A percentile compares a stretch with the other conserved stretches of the same genome.
Conservation (phyloP, 2,329 filamentous ascomycete genomes). For the Aspergillus spinulosporus region DNA sequence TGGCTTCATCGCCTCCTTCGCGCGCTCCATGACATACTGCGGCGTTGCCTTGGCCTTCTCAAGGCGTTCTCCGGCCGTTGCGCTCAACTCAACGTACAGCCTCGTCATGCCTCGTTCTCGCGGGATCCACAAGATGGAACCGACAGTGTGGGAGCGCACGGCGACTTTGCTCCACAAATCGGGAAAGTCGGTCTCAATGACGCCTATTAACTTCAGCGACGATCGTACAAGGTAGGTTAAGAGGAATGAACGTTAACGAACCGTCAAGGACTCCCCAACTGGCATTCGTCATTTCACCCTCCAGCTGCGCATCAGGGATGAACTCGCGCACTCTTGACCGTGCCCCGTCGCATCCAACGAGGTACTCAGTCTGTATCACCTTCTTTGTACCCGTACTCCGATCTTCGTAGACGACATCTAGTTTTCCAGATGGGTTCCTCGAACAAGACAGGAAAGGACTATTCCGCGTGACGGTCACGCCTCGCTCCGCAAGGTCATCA, state of each 20-base stretch:
- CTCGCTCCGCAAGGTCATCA: conserved; percentile 65
- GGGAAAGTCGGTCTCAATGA: conserved; percentile 68
- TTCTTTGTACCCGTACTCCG: conserved; percentile 38
- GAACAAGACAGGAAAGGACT: conserved; percentile 61
- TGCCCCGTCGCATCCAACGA: conserved; percentile 72
- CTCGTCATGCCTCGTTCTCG: conserved; percentile 72
- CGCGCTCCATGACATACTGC: conserved; percentile 66
- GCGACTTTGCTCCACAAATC: conserved; percentile 75
- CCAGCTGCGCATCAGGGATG: conserved; percentile 54
- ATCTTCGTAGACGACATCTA: conserved; percentile 47
- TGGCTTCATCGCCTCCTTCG: conserved; percentile 47
- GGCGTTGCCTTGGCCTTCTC: conserved; percentile 51
- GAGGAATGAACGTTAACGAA: conserved; percentile 33
- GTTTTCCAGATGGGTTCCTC: conserved; percentile 33
- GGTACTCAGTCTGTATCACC: conserved; percentile 59
- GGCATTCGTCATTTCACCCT: conserved; percentile 55
- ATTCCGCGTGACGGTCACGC: conserved; percentile 64
- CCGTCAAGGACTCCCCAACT: conserved; percentile 74
- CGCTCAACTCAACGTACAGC: conserved; percentile 50
- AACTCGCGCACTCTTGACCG: conserved; percentile 68
- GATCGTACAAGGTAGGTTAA: neutral
- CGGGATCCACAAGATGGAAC: conserved; percentile 72
- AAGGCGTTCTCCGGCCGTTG: conserved; percentile 27
- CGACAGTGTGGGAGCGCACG: conserved; percentile 65
- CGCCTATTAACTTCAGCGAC: conserved; percentile 19